phyloP scores from a whole-genome alignment of 257 asterid species.

The Solanum sejunctum region DNA sequence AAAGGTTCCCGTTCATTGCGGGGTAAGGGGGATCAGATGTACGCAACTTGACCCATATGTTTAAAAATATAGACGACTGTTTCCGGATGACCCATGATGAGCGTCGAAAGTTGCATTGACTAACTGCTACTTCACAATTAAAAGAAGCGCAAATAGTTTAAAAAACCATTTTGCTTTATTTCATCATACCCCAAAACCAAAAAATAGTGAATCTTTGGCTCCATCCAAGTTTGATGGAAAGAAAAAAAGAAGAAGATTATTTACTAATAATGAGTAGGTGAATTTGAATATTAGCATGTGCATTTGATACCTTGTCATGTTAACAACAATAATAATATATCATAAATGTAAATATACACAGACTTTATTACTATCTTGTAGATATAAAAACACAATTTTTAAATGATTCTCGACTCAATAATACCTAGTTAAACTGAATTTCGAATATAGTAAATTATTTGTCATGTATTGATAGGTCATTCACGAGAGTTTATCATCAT shows the following conservation, averaged over 20 bases:
- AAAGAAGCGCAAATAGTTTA: no score
- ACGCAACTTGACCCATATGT: no score
- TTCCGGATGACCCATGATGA: no score
- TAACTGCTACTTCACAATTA: no score
- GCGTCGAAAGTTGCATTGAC: no score
- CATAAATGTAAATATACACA: not conserved
- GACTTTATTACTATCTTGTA: not conserved
- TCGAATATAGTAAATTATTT: not conserved
- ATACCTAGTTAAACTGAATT: not conserved
- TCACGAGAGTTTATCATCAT: not conserved
- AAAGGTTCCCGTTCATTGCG: no score
- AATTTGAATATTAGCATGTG: not conserved
- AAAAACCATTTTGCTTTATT: no score
- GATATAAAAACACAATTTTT: rapidly evolving
- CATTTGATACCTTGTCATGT: not conserved
- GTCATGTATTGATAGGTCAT: not conserved
- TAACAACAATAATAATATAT: not conserved
- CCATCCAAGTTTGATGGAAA: no score
- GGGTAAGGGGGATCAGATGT: no score
- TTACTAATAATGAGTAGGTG: not conserved
- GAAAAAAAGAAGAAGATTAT: not conserved
- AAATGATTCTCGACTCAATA: rapidly evolving
- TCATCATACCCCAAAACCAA: no score
- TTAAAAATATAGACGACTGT: no score
- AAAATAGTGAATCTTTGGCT: no score